Base-by-base conservation (phyloP, 2,329 filamentous ascomycete species). In the Whalleya microplaca region DNA sequence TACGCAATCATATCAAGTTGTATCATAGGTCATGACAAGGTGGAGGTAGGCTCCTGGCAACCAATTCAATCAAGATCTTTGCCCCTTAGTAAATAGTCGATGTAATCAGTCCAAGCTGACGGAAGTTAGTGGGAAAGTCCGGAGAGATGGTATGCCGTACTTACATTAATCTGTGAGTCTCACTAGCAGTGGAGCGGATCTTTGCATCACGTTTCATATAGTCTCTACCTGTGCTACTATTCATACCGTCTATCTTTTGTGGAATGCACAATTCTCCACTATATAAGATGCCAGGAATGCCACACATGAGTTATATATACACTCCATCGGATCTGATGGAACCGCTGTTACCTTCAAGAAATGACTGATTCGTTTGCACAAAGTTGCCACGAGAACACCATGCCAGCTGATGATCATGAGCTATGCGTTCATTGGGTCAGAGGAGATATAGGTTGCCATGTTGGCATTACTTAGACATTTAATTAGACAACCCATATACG, bases 1-100 rank as follows among this genome's bases (percentile, higher is more conserved):
- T n/a, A 40, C 20, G 37, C 43, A 51, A 27, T 46, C 51, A 48
- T 12, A 3, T 37, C 56, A 50, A 57, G 46, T 57, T 12, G 2
- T 45, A 16, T 53, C 32, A 60, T 54, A 53, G 56, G 54, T 37
- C 9, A 29, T 40, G 37, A 40, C 45, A 23, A 48, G 27, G 48
- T 46, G 16, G 18, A 47, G 37, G 21, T 10, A 48, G n/a, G 44
- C 32, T 37, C 10, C 32, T 12, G 10, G 10, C 32, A 14, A 12
- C 32, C 32, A 37, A 3, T 6, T 37, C 32, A 37, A 3, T 16
- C 14, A 37, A 37, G 7, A 12, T 37, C 32, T 6, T 37, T 12
- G 7, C 3, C 32, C 32, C 8, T 3, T 16, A 7, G 6, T 37
- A 37, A 7, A 12, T 8, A 16, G 32, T 14, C 3, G 32, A 16